These are phyloP conservation scores for Pisolithus orientalis DNA, from an alignment of 768 basidiomycete genomes.

Conservation along the genomic window DNA sequence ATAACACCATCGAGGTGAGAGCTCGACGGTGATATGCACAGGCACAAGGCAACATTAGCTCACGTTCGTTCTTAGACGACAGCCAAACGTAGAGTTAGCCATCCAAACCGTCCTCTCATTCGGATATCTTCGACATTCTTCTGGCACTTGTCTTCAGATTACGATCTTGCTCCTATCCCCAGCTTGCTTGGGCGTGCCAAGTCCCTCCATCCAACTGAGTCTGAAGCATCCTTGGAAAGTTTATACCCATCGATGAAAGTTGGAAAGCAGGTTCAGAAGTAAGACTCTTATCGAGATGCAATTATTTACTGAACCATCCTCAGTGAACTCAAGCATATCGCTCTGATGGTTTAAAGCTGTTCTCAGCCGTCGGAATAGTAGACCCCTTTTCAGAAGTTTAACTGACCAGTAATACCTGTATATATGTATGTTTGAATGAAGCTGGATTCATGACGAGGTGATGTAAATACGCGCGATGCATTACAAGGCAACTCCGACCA, in stretches of 20 bases:
- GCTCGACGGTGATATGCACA: slow-evolving; percentile 35
- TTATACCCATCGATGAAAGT: slow-evolving; percentile 75
- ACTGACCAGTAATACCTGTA: slow-evolving; percentile 28
- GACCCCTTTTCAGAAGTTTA: background rate
- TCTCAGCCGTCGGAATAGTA: no score
- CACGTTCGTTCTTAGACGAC: slow-evolving; percentile 43
- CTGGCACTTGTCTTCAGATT: slow-evolving; percentile 88
- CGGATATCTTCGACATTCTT: slow-evolving; percentile 97
- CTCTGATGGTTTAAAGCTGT: slow-evolving; percentile 57
- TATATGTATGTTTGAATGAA: slow-evolving; percentile 27
- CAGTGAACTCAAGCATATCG: slow-evolving; percentile 79
- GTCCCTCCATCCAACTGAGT: slow-evolving; percentile 32
- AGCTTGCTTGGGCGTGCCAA: slow-evolving; percentile 44
- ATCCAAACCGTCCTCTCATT: slow-evolving; percentile 77
- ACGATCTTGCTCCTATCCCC: slow-evolving; percentile 64
- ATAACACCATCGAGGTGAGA: slow-evolving; percentile 64
- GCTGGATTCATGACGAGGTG: slow-evolving; percentile 29
- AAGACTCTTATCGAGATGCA: slow-evolving; percentile 19
- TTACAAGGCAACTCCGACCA: slow-evolving; percentile 22
- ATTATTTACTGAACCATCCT: slow-evolving; percentile 4
- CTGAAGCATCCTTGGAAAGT: slow-evolving; percentile 20
- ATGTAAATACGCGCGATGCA: background rate
- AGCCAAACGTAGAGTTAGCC: slow-evolving; percentile 47
- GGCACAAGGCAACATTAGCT: slow-evolving; percentile 19
- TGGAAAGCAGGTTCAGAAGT: slow-evolving; percentile 85